Percentiles rank a stretch among this genome's conserved stretches.
Evolutionary conservation across 139 green algal species (phyloP).

Genomic region (Chlamydomonas incerta): DNA sequence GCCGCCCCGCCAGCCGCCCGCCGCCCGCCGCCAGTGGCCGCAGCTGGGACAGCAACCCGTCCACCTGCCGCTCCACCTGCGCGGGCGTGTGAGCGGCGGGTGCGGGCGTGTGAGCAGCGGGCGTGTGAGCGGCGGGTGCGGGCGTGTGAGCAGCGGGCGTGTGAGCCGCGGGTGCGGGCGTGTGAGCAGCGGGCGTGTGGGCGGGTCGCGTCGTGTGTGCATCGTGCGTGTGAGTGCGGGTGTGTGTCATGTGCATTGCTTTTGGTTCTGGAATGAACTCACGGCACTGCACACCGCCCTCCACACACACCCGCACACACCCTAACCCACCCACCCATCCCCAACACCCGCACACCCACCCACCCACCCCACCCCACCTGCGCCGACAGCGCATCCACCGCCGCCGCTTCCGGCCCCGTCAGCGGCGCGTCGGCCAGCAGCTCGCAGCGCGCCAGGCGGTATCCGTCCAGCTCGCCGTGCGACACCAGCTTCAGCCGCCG

Average conservation of each 20-base stretch:
- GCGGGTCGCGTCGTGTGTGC: too few relatives aligned
- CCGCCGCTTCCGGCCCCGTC: too few relatives aligned
- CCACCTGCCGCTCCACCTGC: constrained; percentile 16
- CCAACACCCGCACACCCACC: neutral
- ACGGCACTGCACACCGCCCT: too few relatives aligned
- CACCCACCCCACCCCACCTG: neutral
- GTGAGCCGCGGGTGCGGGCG: neutral
- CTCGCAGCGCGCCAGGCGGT: constrained; percentile 67
- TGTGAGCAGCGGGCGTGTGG: neutral
- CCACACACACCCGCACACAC: too few relatives aligned
- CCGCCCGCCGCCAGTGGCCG: constrained; percentile 27
- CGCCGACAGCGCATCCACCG: neutral
- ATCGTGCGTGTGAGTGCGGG: neutral
- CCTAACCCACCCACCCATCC: neutral
- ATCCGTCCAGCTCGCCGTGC: constrained; percentile 79
- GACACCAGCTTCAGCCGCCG: constrained; percentile 65
- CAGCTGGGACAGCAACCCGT: neutral
- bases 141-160: neutral
- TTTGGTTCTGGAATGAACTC: too few relatives aligned
- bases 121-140: neutral
- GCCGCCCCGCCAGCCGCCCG: constrained; percentile 11
- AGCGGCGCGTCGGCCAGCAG: neutral
- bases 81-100: neutral
- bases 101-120: neutral
- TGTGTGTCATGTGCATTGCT: neutral